Conservation (phyloP, 352 stramenopile genomes). For the Phytophthora boehmeriae region DNA sequence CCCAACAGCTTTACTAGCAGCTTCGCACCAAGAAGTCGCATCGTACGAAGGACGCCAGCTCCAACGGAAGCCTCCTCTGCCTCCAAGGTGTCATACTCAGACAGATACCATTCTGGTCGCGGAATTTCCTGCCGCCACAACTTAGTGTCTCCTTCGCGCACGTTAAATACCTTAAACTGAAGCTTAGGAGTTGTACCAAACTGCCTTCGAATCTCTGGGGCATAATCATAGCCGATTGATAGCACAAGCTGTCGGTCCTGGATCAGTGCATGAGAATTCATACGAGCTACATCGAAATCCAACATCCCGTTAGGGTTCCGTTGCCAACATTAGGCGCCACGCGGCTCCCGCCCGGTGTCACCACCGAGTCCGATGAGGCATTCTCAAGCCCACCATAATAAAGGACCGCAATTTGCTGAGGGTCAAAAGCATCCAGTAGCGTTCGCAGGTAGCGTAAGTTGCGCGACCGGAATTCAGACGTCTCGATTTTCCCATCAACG, state of each 20-base stretch:
- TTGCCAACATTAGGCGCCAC: conserved; percentile 24
- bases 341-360: conserved; percentile 31
- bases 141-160: conserved; percentile 56
- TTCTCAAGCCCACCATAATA: conserved; percentile 43
- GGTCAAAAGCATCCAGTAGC: conserved; percentile 78
- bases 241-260: conserved; percentile 72
- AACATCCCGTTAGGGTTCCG: conserved; percentile 53
- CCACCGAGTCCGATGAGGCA: conserved; percentile 26
- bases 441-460: conserved; percentile 77
- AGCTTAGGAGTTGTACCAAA: conserved; percentile 43
- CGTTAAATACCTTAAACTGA: conserved; percentile 71
- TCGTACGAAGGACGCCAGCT: conserved; percentile 51
- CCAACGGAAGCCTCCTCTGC: conserved; percentile 44
- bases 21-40: conserved; percentile 73
- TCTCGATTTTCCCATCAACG: conserved; percentile 72
- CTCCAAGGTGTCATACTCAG: conserved; percentile 62
- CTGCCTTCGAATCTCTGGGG: conserved; percentile 22
- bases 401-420: conserved; percentile 79
- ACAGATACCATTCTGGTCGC: conserved; percentile 76
- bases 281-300: conserved; percentile 78
- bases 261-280: conserved; percentile 78
- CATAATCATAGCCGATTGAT: conserved; percentile 62
- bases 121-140: conserved; percentile 73
- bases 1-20: conserved; percentile 74
- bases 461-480: conserved; percentile 61